These are phyloP conservation scores for Waitea zeae DNA, from an alignment of 1,284 basidiomycete species.

Conservation along the genomic window DNA sequence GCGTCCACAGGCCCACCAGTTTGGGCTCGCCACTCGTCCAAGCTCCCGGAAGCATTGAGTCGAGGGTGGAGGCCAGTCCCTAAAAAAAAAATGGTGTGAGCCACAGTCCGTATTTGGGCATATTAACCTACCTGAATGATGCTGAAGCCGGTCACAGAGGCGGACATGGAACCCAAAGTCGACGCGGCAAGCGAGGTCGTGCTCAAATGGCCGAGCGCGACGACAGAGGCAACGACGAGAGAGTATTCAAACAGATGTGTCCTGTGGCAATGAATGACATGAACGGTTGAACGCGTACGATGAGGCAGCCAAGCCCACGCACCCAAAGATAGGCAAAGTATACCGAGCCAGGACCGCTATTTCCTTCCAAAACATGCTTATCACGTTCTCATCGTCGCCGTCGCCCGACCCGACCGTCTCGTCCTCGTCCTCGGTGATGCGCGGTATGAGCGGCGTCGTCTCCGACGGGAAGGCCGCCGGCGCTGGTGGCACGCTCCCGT, in stretches of 20 bases:
- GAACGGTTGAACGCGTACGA: constrained; percentile 1
- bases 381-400: neutral
- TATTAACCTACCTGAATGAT: constrained; percentile 76
- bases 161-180: constrained; percentile 80
- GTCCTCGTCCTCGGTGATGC: constrained; percentile 21
- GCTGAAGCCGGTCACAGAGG: constrained; percentile 50
- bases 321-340: constrained; percentile 53
- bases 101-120: too few relatives aligned
- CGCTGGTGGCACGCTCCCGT: constrained; percentile 9
- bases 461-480: constrained; percentile 10
- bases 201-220: constrained; percentile 76
- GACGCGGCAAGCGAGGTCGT: constrained; percentile 73
- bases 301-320: constrained; percentile 9
- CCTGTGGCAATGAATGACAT: constrained; percentile 17
- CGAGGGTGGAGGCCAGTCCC: too few relatives aligned
- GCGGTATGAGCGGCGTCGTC: constrained; percentile 22
- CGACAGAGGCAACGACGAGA: constrained; percentile 54
- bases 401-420: constrained; percentile 11
- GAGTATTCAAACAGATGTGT: constrained; percentile 65
- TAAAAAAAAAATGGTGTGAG: too few relatives aligned
- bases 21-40: constrained; percentile 78
- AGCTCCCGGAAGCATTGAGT: constrained; percentile 80
- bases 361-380: constrained; percentile 37
- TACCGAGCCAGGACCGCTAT: constrained; percentile 40
- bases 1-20: constrained; percentile 81